Conservation (phyloP, 805 yeast species). For the Wickerhamiella allomyrinae region DNA sequence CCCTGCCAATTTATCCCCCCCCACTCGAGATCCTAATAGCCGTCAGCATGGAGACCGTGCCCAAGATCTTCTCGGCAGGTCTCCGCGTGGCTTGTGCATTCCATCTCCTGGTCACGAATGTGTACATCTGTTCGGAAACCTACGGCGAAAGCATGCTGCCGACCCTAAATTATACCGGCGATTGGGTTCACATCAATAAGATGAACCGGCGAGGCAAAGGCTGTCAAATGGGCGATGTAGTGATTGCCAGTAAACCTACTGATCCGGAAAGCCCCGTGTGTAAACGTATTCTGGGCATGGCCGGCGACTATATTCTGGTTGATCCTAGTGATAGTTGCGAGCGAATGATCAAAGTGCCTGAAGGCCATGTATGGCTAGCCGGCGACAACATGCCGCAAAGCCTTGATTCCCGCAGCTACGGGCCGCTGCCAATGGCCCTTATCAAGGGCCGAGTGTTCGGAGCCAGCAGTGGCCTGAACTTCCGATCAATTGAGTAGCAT, state of each 20-base stretch:
- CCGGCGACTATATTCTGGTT: constrained; percentile 70
- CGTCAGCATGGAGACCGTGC: not conserved
- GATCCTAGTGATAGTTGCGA: constrained; percentile 48
- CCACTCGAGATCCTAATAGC: no score
- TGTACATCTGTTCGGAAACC: constrained; percentile 67
- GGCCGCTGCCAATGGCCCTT: constrained; percentile 78
- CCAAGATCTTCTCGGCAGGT: constrained; percentile 20
- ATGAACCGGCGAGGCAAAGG: constrained; percentile 45
- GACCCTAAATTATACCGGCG: constrained; percentile 58
- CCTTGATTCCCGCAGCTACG: constrained; percentile 77
- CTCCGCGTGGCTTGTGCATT: constrained; percentile 25
- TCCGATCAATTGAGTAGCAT: not conserved
- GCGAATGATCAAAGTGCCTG: constrained; percentile 63
- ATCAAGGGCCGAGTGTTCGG: constrained; percentile 73
- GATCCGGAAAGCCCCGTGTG: constrained; percentile 78
- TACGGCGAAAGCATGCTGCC: constrained; percentile 94
- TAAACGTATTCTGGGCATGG: constrained; percentile 89
- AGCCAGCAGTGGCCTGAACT: constrained; percentile 6
- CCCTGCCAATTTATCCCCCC: no score
- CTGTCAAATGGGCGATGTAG: constrained; percentile 69
- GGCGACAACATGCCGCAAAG: constrained; percentile 88
- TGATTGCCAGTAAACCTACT: constrained; percentile 82
- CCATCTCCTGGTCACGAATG: constrained; percentile 53
- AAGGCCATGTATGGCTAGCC: constrained; percentile 94
- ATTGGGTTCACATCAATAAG: constrained; percentile 67